Evolutionary conservation across 352 stramenopile species (phyloP).

Genomic region (Phytophthora cryptogea): DNA sequence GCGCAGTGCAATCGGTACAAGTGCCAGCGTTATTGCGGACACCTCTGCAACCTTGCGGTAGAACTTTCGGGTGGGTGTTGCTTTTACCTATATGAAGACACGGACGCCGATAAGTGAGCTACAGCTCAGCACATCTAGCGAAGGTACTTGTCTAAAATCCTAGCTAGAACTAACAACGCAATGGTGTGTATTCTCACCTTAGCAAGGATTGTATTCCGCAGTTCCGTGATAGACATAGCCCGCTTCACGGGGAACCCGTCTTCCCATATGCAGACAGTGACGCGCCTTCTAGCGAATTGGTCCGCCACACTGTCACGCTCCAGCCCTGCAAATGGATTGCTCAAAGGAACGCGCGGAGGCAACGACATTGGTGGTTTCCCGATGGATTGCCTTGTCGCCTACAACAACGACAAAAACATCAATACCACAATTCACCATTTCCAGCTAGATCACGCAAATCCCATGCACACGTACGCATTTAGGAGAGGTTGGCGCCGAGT

Average conservation of each 20-base stretch:
- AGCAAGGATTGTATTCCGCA: constrained; percentile 78
- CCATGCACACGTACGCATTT: constrained; percentile 30
- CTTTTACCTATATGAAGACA: constrained; percentile 59
- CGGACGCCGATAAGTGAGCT: constrained; percentile 3
- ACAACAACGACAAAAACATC: constrained; percentile 6
- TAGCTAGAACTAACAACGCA: constrained; percentile 7
- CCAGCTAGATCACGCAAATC: not conserved
- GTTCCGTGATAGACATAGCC: constrained; percentile 81
- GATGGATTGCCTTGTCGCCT: constrained; percentile 18
- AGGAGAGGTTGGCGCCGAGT: constrained; percentile 28
- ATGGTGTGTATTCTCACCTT: constrained; percentile 46
- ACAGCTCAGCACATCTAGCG: constrained; percentile 1
- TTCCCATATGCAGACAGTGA: constrained; percentile 84
- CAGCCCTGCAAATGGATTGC: constrained; percentile 11
- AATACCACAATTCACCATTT: constrained; percentile 14
- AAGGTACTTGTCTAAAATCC: not conserved
- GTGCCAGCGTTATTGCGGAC: constrained; percentile 55
- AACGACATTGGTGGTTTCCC: constrained; percentile 36
- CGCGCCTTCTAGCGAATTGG: constrained; percentile 61
- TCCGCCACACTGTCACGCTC: constrained; percentile 47
- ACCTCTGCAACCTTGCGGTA: constrained; percentile 76
- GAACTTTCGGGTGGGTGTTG: constrained; percentile 58
- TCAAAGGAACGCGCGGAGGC: constrained; percentile 33
- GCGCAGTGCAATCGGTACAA: constrained; percentile 66
- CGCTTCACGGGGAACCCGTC: constrained; percentile 66